These are phyloP conservation scores for Eucalyptus sideroxylon DNA, from an alignment of 345 rosid genomes.

Conservation along the genomic window DNA sequence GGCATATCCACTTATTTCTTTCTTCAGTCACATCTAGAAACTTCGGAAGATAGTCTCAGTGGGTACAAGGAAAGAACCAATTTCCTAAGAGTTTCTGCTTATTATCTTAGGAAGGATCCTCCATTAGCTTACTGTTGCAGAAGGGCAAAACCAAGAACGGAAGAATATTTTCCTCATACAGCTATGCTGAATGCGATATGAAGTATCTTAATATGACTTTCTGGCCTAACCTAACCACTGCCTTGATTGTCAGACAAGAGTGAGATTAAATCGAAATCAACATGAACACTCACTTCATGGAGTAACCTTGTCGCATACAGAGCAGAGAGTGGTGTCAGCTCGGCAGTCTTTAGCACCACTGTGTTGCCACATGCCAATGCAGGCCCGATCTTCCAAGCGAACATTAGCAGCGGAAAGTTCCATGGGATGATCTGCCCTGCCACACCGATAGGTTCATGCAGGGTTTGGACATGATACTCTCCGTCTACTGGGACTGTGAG, in stretches of 20 bases:
- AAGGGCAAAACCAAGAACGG: not conserved
- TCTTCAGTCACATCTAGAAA: not conserved
- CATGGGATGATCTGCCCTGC: conserved; percentile 19
- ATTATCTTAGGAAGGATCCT: not conserved
- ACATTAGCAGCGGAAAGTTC: conserved; percentile 20
- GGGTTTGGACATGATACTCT: conserved; percentile 9
- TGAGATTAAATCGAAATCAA: too few relatives aligned
- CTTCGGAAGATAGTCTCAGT: not conserved
- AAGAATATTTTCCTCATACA: not conserved
- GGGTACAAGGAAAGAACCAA: not conserved
- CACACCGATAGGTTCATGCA: conserved; percentile 21
- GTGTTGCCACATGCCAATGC: conserved; percentile 18
- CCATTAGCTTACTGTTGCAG: not conserved
- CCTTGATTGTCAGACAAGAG: not conserved
- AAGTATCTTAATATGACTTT: not conserved
- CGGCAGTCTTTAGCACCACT: conserved; percentile 18
- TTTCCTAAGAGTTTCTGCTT: not conserved
- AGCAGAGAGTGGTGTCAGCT: conserved; percentile 15
- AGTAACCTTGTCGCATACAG: conserved; percentile 38
- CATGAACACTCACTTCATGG: conserved; percentile 41
- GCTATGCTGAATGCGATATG: not conserved
- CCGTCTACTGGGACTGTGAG: conserved; percentile 8
- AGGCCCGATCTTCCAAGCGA: conserved; percentile 14
- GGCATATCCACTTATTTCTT: not conserved
- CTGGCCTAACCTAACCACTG: not conserved